phyloP scores from a whole-genome alignment of 139 green algal genomes.

The Haematococcus lacustris region DNA sequence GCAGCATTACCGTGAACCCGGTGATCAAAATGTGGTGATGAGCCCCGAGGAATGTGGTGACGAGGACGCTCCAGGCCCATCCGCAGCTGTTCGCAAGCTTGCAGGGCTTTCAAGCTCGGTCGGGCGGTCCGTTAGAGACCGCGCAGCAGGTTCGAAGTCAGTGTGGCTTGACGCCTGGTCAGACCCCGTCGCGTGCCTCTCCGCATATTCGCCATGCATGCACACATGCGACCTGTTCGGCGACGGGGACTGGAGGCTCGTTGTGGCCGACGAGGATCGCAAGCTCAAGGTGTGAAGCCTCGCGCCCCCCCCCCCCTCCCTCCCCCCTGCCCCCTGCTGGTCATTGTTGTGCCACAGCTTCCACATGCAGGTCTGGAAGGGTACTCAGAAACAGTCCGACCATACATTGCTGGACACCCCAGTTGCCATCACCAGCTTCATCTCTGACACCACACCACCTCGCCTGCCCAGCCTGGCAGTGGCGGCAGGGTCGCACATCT shows the following conservation, averaged over 20 bases:
- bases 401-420: conserved; percentile 50
- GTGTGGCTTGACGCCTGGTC: not conserved
- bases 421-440: conserved; percentile 43
- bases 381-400: conserved; percentile 48
- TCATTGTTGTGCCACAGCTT: not conserved
- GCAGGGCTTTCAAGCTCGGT: not conserved
- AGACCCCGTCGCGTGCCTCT: conserved; percentile 46
- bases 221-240: conserved; percentile 54
- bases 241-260: conserved; percentile 59
- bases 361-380: conserved; percentile 51
- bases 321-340: not conserved
- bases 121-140: not conserved
- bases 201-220: conserved; percentile 43
- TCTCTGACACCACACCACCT: conserved; percentile 19
- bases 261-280: conserved; percentile 53
- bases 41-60: not conserved
- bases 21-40: not conserved
- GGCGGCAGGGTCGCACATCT: conserved; percentile 50
- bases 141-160: not conserved
- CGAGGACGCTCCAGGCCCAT: not conserved
- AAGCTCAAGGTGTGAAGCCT: conserved; percentile 52
- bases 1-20: not conserved
- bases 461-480: conserved; percentile 50
- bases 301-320: too few species aligned
- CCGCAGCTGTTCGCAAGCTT: not conserved